Evolutionary conservation across 176 grass and related monocot species (phyloP), one percentile per base, ranked within the genome.

Genomic region (Hyparrhenia diplandra): DNA sequence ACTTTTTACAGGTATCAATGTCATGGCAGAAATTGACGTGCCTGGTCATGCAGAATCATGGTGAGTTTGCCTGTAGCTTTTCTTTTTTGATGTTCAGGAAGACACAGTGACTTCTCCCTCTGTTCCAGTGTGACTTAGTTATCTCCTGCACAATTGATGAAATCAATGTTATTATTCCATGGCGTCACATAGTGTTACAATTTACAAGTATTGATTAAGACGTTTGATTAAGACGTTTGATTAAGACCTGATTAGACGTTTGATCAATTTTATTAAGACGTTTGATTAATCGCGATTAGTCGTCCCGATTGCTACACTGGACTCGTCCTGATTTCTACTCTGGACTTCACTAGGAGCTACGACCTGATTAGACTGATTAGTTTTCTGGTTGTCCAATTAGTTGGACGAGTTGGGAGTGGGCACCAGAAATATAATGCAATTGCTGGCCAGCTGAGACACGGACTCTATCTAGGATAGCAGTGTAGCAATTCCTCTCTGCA

Each of bases 31-130:
- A 85, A 84, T 89, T 67, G 96, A 95, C 1, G 88, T 98, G 78
- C 92, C 90, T 68, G 90, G 96, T 55, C 96, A 95, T 86, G 96
- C 84, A 84, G 90, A 91, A 87, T 93, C 92, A 74, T 98, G 96
- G 96, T 98, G 90, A 77, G 73, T 78, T 58, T 86, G 14, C 58
- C 64, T 79, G 46, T 69, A 64, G 14, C 35, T 23, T 51, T 82
- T 2, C 34, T 16, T 83, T n/a, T n/a, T 35, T 31, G 45, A 61
- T 75, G 5, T 67, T 76, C 67, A 64, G 10, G 23, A 42, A 67
- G 24, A 60, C 37, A 78, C 30, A 18, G 69, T 23, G 10, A 35
- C 12, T 65, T 80, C 18, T 66, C n/a, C 42, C 20, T 84, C 42
- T 32, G 31, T 32, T 32, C 31, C 31, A 32, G 31, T 49, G 40